These are phyloP conservation scores for Asterionellopsis glacialis DNA, from an alignment of 108 stramenopile species.

Conservation along the genomic window DNA sequence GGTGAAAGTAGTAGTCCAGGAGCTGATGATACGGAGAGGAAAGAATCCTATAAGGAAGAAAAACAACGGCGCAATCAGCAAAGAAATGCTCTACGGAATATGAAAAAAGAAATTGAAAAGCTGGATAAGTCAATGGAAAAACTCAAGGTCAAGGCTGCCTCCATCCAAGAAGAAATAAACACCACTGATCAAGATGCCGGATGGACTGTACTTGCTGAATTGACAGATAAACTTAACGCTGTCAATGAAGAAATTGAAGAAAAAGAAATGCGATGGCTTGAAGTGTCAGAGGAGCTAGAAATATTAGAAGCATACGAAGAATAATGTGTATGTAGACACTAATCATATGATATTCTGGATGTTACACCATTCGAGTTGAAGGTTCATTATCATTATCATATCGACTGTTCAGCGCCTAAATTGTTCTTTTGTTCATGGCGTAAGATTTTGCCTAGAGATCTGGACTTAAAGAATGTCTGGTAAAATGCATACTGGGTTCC, in stretches of 20 bases:
- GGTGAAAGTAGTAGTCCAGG: too few species aligned
- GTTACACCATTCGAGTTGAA: too few species aligned
- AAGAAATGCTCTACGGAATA: constrained; percentile 52
- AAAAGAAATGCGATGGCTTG: constrained; percentile 79
- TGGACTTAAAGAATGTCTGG: too few species aligned
- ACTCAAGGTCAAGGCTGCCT: constrained; percentile 42
- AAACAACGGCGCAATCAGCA: constrained; percentile 52
- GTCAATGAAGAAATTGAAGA: constrained; percentile 67
- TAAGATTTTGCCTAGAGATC: too few species aligned
- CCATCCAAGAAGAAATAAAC: constrained; percentile 52
- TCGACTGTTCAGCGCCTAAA: too few species aligned
- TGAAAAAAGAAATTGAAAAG: constrained; percentile 62
- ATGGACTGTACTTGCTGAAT: constrained; percentile 76
- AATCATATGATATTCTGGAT: too few species aligned
- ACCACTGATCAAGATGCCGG: constrained; percentile 47
- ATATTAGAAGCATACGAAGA: too few species aligned
- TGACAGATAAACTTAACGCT: constrained; percentile 53
- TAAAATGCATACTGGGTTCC: too few species aligned
- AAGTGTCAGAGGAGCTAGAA: constrained; percentile 48
- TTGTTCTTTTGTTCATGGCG: too few species aligned
- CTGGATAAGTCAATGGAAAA: constrained; percentile 61
- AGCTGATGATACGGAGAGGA: constrained; percentile 26
- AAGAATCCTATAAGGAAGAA: constrained; percentile 59
- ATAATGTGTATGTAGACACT: too few species aligned
- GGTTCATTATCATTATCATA: too few species aligned